phyloP scores from a whole-genome alignment of 2,329 filamentous ascomycete genomes.

The Zasmidium cellare region DNA sequence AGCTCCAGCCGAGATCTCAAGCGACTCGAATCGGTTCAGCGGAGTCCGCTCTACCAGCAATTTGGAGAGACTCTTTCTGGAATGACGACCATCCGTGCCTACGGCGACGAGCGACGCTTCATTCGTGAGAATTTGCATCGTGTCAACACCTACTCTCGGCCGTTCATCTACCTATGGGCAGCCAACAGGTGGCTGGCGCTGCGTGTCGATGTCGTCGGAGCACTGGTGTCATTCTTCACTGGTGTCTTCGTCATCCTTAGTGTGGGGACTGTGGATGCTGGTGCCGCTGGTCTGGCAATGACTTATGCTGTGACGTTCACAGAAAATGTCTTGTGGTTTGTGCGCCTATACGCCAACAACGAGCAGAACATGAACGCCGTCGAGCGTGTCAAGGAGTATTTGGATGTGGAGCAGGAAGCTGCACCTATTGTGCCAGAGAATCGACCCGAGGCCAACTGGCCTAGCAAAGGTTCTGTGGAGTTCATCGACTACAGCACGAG shows the following conservation, averaged over 20 bases:
- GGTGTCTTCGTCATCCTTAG: conserved; percentile 87
- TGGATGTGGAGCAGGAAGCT: conserved; percentile 94
- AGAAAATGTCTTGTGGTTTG: conserved; percentile 95
- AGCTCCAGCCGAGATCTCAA: conserved; percentile 93
- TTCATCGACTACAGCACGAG: conserved; percentile 88
- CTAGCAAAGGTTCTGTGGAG: conserved; percentile 78
- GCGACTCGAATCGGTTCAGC: conserved; percentile 87
- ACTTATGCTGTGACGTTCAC: conserved; percentile 97
- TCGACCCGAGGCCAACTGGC: conserved; percentile 79
- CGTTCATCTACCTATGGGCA: conserved; percentile 95
- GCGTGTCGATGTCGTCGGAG: conserved; percentile 85
- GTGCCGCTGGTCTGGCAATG: conserved; percentile 87
- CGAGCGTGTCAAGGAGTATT: conserved; percentile 94
- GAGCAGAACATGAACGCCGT: conserved; percentile 99
- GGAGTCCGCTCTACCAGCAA: conserved; percentile 94
- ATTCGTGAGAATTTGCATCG: conserved; percentile 84
- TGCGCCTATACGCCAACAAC: conserved; percentile 88
- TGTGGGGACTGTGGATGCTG: conserved; percentile 80
- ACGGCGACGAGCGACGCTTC: conserved; percentile 90
- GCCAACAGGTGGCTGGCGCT: conserved; percentile 96
- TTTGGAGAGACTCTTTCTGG: conserved; percentile 94
- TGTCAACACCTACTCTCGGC: conserved; percentile 87
- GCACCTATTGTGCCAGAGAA: conserved; percentile 73
- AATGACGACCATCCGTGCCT: conserved; percentile 95
- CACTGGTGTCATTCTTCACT: conserved; percentile 89